Percentiles rank a stretch among this genome's conserved stretches.
Evolutionary conservation across 805 yeast genomes (phyloP).

Genomic region (Lipomyces anomalus): DNA sequence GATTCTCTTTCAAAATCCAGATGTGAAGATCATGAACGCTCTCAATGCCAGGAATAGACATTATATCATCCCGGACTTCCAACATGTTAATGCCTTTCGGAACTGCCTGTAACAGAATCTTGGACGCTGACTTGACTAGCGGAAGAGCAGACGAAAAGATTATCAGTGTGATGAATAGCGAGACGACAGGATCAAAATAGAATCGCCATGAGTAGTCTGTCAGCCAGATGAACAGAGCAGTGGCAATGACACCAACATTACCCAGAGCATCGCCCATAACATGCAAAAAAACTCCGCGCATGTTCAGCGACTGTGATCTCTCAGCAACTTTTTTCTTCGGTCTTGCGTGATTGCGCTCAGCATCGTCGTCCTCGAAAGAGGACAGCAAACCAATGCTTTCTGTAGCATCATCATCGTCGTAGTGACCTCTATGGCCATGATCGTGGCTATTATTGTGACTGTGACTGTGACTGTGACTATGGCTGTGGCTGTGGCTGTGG

Average conservation of each 20-base stretch:
- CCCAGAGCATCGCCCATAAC: conserved; percentile 96
- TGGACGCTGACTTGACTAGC: conserved; percentile 75
- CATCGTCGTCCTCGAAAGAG: conserved; percentile 24
- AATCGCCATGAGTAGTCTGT: conserved; percentile 84
- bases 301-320: conserved; percentile 66
- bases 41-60: conserved; percentile 62
- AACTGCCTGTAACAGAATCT: conserved; percentile 86
- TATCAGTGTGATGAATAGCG: conserved; percentile 77
- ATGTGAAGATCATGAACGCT: conserved; percentile 94
- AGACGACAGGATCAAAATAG: conserved; percentile 80
- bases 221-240: conserved; percentile 91
- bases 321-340: conserved; percentile 22
- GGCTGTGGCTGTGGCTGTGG: conserved; percentile 25
- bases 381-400: conserved; percentile 38
- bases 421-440: conserved; percentile 14
- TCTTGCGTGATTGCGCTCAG: conserved; percentile 32
- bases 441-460: conserved; percentile 23
- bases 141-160: conserved; percentile 91
- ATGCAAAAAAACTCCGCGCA: conserved; percentile 95
- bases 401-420: conserved; percentile 36
- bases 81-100: conserved; percentile 79
- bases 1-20: conserved; percentile 89
- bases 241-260: conserved; percentile 82
- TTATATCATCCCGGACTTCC: conserved; percentile 61
- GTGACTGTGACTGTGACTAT: conserved; percentile 11